Base-by-base conservation (phyloP, 148 eudicot species). In the Diospyros kaki region DNA sequence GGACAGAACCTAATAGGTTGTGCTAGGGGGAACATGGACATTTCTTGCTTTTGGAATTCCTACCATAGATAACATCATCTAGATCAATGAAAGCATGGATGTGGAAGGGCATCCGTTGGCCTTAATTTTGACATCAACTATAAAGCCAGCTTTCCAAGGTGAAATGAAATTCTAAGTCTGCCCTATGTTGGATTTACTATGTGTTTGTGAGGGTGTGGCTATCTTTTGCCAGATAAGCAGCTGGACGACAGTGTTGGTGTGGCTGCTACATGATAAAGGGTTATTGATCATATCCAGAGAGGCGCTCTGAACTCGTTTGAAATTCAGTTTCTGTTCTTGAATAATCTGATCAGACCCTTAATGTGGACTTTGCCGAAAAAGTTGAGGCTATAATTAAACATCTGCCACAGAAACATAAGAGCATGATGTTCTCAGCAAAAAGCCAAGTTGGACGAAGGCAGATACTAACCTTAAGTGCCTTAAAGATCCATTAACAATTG, bases 311-410 rank as follows among this genome's bases (percentile, higher is more conserved):
- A 87, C 74, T 78, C 92, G 64, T 86, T 96, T 38, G 86, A 85
- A 55, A 89, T 94, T 73, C 87, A 89, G 77, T 94, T 90, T 86
- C 82, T 58, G 97, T 94, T 72, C 89, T 94, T 43, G 98, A 94
- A 81, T 97, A 94, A 86, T 97, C 98, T 72, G 98, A 94, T 87
- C 98, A 94, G 73, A 94, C 92, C 97, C 98, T 94, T 77, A 86
- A 89, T 81, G 93, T 94, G 56, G 98, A 97, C 43, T 94, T 94
- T 83, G 92, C 88, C 60, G 98, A 94, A 12, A 96, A 76, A 71
- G 97, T 94, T 76, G 98, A 94, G 81, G 81, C 79, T 61, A 94
- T 94, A 64, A 82, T 94, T 72, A 83, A 89, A 58, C 84, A 84
- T 66, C 74, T 92, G 72, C 90, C 89, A 58, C 78, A 80, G 79